A percentile compares a stretch with the other conserved stretches of the same genome.
phyloP scores from a whole-genome alignment of 2,329 filamentous ascomycete genomes.

The Ceratocystis cubensis region DNA sequence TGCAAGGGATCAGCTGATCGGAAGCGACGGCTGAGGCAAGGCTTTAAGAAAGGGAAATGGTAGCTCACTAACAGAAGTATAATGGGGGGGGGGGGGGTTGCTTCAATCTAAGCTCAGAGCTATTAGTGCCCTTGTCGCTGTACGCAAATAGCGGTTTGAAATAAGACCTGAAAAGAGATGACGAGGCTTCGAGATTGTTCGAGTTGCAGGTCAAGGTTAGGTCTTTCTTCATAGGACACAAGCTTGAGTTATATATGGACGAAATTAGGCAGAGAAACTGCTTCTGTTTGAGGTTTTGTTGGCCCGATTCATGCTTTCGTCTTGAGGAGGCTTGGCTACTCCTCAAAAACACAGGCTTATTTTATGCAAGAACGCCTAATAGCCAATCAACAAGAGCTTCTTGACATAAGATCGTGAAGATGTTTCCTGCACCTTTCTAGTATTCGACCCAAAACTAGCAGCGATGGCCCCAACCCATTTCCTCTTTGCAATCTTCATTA shows the following conservation, averaged over 20 bases:
- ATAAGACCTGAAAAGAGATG: neutral
- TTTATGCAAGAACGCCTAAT: neutral
- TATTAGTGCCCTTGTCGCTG: neutral
- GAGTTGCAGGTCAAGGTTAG: neutral
- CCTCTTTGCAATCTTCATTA: neutral
- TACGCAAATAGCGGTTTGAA: neutral
- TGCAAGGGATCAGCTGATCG: constrained; percentile 1
- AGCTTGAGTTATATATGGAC: neutral
- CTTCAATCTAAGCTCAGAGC: neutral
- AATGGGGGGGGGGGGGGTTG: neutral
- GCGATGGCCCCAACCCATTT: too few species aligned
- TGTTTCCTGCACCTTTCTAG: too few species aligned
- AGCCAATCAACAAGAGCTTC: neutral
- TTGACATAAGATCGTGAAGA: too few species aligned
- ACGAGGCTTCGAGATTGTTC: neutral
- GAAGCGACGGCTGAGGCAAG: neutral
- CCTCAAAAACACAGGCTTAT: neutral
- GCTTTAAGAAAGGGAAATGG: neutral
- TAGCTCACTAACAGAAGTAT: neutral
- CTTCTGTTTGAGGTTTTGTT: neutral
- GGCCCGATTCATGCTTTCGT: neutral
- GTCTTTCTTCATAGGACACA: neutral
- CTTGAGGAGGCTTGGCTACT: neutral
- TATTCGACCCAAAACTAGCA: too few species aligned
- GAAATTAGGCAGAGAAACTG: constrained; percentile 8